Base-by-base conservation (phyloP, 495 filamentous ascomycete species). In the Delitschia confertaspora region DNA sequence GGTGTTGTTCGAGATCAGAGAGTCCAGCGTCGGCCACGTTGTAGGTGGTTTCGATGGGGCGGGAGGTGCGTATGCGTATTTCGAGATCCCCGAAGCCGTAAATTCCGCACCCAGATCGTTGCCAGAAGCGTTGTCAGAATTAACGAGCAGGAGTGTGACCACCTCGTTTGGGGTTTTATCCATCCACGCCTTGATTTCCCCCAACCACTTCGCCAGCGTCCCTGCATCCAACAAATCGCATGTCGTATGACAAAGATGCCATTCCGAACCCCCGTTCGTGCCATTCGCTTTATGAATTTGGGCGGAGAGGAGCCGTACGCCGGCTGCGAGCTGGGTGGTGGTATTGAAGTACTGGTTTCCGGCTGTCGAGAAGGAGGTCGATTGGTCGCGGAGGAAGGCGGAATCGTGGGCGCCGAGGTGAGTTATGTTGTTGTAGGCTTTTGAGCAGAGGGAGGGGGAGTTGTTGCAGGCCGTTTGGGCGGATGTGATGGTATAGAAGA, bases 341-440 rank as follows among this genome's bases (percentile, higher is more conserved):
- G 39, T 55, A 48, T 62, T 51, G 50, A 53, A 62, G 51, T 52
- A 62, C 32, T 66, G 63, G 54, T 66, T 66, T 24, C 60, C 63
- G 4, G 58, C 49, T 9, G 47, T 42, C 25, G 49, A 47, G 49
- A 53, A 64, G 39, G 22, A 34, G 17, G 69, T 74, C 0, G 63
- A 65, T 1, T 60, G 56, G 45, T 75, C 73, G 17, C 69, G 63
- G 20, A 80, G 39, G 51, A 80, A 81, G 4, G 77, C 71, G 46
- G 69, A 73, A 57, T 81, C 69, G 56, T 81, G 82, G 31, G 81
- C 75, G 10, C 77, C 77, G 4, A 81, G 65, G 56, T 78, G 70
- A 25, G 76, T 79, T 45, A 81, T 74, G 40, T 76, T 72, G 47
- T 70, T 70, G 58, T 79, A 81, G 11, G 69, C 59, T 51, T 70